Evolutionary conservation across 495 filamentous ascomycete genomes (phyloP), one percentile per base, ranked within the genome.

Genomic region (Aspergillus steynii): DNA sequence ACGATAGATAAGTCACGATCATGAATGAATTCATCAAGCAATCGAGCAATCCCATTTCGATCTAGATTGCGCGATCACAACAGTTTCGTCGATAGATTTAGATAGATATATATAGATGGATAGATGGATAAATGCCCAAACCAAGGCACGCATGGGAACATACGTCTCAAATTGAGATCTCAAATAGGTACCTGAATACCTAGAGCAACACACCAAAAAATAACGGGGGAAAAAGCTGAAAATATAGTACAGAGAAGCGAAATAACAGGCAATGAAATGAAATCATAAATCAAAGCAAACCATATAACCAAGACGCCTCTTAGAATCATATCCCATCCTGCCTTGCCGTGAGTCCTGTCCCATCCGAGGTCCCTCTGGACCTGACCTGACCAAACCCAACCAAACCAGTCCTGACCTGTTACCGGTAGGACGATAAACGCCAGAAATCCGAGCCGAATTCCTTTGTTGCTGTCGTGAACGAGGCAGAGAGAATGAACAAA

Each of bases 121-220:
- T 20, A 20, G 20, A 20, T 20, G 20, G 20, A 20, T 20, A 20
- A 20, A 20, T 20, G 20, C 20, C 20, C 20, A 20, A 20, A 20
- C 20, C 20, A 20, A 20, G 20, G 20, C 20, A 20, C 20, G 20
- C 20, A 20, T 20, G 20, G 20, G 20, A 20, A 20, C 20, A 20
- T 20, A 20, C 20, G 20, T 20, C 20, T 20, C 20, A 20, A 20
- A 20, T 20, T 20, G 20, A 20, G 20, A 20, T 20, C 20, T 20
- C 20, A 20, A 20, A 20, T 20, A 20, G 20, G 20, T 20, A 20
- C 20, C 20, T 20, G 20, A 20, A 20, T 20, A 20, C 20, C 20
- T 20, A 20, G 20, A 62, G 53, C 26, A 49, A 15, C 20, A 66
- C 3, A 56, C n/a, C 20, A 42, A 42, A 57, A 45, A 29, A 28